A percentile compares a stretch with the other conserved stretches of the same genome.
Evolutionary conservation across 2,329 filamentous ascomycete genomes (phyloP).

Genomic region (Fragosphaeria purpurea): DNA sequence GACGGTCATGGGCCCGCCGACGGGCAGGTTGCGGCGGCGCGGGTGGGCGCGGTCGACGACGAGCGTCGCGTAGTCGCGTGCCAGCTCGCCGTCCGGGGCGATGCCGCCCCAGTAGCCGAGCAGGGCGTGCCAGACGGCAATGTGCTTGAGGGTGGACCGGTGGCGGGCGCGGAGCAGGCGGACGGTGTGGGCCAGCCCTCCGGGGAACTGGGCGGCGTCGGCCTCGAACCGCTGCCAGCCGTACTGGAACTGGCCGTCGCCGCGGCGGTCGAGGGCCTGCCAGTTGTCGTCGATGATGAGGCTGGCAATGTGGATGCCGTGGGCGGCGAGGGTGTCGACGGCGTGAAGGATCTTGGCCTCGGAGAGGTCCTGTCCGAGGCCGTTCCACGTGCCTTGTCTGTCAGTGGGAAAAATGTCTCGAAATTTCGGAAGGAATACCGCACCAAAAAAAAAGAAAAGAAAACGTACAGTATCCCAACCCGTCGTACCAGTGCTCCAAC

Average conservation of each 20-base stretch:
- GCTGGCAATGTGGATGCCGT: constrained; percentile 68
- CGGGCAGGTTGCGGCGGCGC: constrained; percentile 34
- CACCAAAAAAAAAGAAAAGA: not conserved
- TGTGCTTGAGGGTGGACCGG: constrained; percentile 59
- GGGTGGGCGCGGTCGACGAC: constrained; percentile 42
- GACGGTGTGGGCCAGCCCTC: constrained; percentile 64
- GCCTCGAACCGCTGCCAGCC: constrained; percentile 83
- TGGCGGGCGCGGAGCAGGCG: constrained; percentile 58
- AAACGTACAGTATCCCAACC: constrained; percentile 70
- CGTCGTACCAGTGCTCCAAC: constrained; percentile 85
- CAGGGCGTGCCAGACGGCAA: constrained; percentile 92
- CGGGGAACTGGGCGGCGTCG: constrained; percentile 66
- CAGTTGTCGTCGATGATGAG: constrained; percentile 97
- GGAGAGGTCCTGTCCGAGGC: constrained; percentile 70
- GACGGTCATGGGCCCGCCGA: constrained; percentile 58
- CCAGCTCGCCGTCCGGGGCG: constrained; percentile 62
- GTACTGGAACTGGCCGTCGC: constrained; percentile 43
- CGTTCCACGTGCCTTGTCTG: constrained; percentile 73
- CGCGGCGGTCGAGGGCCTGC: constrained; percentile 58
- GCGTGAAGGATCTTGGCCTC: constrained; percentile 71
- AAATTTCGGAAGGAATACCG: constrained; percentile 2
- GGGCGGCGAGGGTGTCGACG: constrained; percentile 57
- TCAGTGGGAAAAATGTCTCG: too few species aligned
- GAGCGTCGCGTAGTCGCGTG: constrained; percentile 67
- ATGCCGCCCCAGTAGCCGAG: constrained; percentile 87